Base-by-base conservation (phyloP, 2,329 filamentous ascomycete genomes). In the Thermothelomyces thermophilus region DNA sequence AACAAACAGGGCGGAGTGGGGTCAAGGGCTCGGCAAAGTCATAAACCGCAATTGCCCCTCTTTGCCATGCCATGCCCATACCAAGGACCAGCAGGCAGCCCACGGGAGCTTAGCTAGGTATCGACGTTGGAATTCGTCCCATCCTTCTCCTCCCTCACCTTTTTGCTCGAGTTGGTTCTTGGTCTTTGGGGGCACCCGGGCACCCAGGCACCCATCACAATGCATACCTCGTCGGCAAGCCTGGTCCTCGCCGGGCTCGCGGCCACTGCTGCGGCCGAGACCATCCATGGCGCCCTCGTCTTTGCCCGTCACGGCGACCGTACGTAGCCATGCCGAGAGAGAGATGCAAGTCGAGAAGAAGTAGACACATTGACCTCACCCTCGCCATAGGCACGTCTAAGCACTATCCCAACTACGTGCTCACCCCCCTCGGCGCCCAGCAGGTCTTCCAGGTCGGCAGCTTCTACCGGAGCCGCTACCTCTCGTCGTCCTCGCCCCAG, bases 261-360 rank as follows among this genome's bases (percentile, higher is more conserved):
- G 33, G 59, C 52, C 40, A 42, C 46, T 7, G 59, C 43, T 41
- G 47, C 48, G 11, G 70, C 70, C 17, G 87, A 94, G 71, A 86
- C 83, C 0, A 74, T 93, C 24, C 75, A 95, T 14, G 90, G 89
- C 46, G 82, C 84, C 40, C 93, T 90, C 68, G 82, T 95, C 68
- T 95, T 94, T 73, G 82, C 88, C 60, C 86, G 90, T 40, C 90
- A 96, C 70, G 90, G 90, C 51, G 90, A 96, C 68, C 82, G 90
- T 49, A 91, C 16, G 54, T 50, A 10, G 8, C 11, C 4, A 13
- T 13, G 8, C n/a, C n/a, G n/a, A n/a, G n/a, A n/a, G n/a, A n/a
- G n/a, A n/a, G n/a, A n/a, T n/a, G n/a, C n/a, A n/a, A n/a, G n/a
- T n/a, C n/a, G n/a, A n/a, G n/a, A n/a, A n/a, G n/a, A n/a, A n/a